These are phyloP conservation scores for Leptographium flavum DNA, from an alignment of 2,329 filamentous ascomycete genomes.

Conservation along the genomic window DNA sequence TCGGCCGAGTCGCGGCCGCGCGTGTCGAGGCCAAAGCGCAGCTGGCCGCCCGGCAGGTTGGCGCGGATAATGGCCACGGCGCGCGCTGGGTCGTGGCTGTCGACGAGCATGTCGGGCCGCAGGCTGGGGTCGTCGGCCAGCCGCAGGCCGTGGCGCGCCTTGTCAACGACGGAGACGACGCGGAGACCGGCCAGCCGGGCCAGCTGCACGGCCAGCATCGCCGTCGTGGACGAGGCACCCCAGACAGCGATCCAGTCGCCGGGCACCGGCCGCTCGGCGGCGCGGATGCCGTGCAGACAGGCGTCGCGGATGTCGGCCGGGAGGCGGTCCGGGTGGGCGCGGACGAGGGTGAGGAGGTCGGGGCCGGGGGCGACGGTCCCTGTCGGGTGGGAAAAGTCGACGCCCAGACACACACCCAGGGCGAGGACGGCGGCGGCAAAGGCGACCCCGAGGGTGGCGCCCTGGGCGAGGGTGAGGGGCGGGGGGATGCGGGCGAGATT, in stretches of 20 bases:
- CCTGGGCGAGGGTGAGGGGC: conserved; percentile 35
- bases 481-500: conserved; percentile 50
- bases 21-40: conserved; percentile 58
- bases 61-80: conserved; percentile 49
- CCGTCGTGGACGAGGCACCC: conserved; percentile 61
- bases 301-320: conserved; percentile 49
- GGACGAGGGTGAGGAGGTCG: conserved; percentile 39
- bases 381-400: conserved; percentile 37
- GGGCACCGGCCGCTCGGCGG: conserved; percentile 34
- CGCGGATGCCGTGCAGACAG: conserved; percentile 39
- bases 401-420: conserved; percentile 54
- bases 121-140: conserved; percentile 30
- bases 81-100: conserved; percentile 50
- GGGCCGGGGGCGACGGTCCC: conserved; percentile 37
- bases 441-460: conserved; percentile 53
- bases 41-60: conserved; percentile 31
- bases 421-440: conserved; percentile 56
- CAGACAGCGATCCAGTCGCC: conserved; percentile 64
- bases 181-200: conserved; percentile 51
- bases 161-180: conserved; percentile 53
- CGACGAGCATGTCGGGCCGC: conserved; percentile 49
- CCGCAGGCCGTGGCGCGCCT: conserved; percentile 47
- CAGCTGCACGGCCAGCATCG: conserved; percentile 51
- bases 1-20: conserved; percentile 49
- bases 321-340: conserved; percentile 31